Evolutionary conservation across 495 filamentous ascomycete genomes (phyloP), one percentile per base, ranked within the genome.

Genomic region (Venustampulla echinocandica): DNA sequence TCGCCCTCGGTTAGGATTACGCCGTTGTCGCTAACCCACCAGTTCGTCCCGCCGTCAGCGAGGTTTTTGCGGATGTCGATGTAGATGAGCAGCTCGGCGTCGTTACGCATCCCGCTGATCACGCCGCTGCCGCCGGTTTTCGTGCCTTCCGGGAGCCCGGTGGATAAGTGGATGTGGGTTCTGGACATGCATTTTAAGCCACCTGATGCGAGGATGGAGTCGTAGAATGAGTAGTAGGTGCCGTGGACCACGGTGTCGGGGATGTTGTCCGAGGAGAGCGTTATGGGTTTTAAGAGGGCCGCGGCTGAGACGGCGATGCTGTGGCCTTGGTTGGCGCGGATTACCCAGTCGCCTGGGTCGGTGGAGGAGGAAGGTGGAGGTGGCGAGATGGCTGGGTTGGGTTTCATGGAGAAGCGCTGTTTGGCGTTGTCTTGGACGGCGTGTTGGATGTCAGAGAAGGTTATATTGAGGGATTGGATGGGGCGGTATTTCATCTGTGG

Each of bases 321-420:
- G 68, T 96, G 92, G 39, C 92, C 92, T 67, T 98, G 92, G 51
- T 86, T 92, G 1, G 92, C 92, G 58, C 92, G 89, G 69, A 98
- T 95, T 11, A 94, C 69, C 69, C 78, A 97, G 60, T 85, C 67
- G 1, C 74, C 60, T 0, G 85, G 77, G 30, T 82, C 66, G 9
- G 62, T 63, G 14, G 43, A 43, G 15, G 14, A 33, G 20, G 46
- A 36, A 44, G 52, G 19, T 42, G 69, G 67, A 2, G 61, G 55
- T 52, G 59, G 56, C 42, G 58, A 46, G 15, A 63, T 19, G 19
- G 50, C 2, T 58, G 60, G 56, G 62, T 67, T 57, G 19, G 64
- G 62, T 45, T 71, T 74, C 52, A 71, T 54, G 24, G 85, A 73
- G 70, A 94, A 98, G 15, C 92, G 87, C 62, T 97, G 84, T 62